Evolutionary conservation across 306 rosid genomes (phyloP).

Genomic region (Cyclanthera cordifolia): DNA sequence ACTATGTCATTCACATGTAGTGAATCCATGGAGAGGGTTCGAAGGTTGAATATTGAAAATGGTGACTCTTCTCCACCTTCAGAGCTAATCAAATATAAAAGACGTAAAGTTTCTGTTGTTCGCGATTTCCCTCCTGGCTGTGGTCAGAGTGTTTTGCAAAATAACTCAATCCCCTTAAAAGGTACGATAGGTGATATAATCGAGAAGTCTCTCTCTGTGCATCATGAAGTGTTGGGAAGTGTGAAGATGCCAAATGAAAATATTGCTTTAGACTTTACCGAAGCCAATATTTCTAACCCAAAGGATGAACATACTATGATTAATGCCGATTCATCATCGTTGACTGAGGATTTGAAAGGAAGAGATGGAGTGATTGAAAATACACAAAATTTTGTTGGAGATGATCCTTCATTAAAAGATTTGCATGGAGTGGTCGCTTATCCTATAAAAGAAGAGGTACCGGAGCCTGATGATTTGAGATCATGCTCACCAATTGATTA

Average conservation of each 20-base stretch:
- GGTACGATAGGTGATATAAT: not conserved
- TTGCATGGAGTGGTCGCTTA: conserved; percentile 17
- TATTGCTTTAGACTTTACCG: conserved; percentile 9
- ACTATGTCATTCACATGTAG: conserved; percentile 23
- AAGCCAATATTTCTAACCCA: not conserved
- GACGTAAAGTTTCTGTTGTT: conserved; percentile 43
- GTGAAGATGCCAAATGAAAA: conserved; percentile 7
- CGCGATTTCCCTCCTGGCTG: conserved; percentile 74
- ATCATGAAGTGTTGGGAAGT: conserved; percentile 12
- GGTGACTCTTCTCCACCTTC: conserved; percentile 20
- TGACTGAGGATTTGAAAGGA: conserved; percentile 11
- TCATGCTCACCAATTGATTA: conserved; percentile 13
- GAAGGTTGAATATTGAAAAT: conserved; percentile 28
- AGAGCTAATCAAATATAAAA: conserved; percentile 24
- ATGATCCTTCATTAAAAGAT: conserved; percentile 23
- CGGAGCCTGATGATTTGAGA: conserved; percentile 11
- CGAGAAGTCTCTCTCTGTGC: conserved; percentile 13
- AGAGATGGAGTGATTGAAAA: not conserved
- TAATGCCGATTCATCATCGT: conserved; percentile 18
- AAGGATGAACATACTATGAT: conserved; percentile 14
- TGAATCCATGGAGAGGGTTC: conserved; percentile 26
- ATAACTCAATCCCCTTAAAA: conserved; percentile 7
- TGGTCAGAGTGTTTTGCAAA: conserved; percentile 33
- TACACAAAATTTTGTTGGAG: conserved; percentile 12
- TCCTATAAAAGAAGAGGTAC: conserved; percentile 21